Base-by-base conservation (phyloP, 768 basidiomycete genomes). In the Tephrocybe rancida region DNA sequence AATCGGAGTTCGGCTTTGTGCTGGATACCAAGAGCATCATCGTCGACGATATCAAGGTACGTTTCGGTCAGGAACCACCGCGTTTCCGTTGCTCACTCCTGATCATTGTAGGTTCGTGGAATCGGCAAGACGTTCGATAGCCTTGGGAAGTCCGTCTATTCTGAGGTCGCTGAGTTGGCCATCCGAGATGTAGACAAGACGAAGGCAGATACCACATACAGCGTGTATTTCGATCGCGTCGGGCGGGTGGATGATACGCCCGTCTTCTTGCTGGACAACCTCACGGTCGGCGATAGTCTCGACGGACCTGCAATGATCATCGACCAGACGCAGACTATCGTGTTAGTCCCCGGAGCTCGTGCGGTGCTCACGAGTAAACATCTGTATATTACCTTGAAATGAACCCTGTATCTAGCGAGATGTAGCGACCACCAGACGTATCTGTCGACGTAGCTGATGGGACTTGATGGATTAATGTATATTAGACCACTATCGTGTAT, bases 291-390 rank as follows among this genome's bases (percentile, higher is more conserved):
- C 3, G 88, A 93, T 52, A 73, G 77, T 35, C 74, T 96, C 24
- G 70, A 80, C 39, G 96, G 95, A 7, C 95, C 96, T 8, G 92
- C 94, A 30, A 88, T 98, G 83, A 88, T 98, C 56, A 91, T 97
- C 62, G 95, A 98, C 69, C 78, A 92, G 60, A 98, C 95, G 19
- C 96, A 97, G 74, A 97, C 95, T 21, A 92, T 98, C 55, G 88
- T 98, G 27, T 70, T 98, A 3, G 84, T 93, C 19, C 89, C 92
- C 0, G 84, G 79, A 14, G 84, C 88, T 45, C 81, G 69, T 64
- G 88, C 83, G 18, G 72, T 88, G 7, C 64, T 92, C 51, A 81
- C 86, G 44, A 85, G 82, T 51, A 86, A 84, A 58, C 88, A 91
- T 67, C 65, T 94, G 70, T 80, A 76, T 64, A 81, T 82, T 47